These are phyloP conservation scores for Microsporum ferrugineum DNA, from an alignment of 2,329 filamentous ascomycete genomes.

Conservation along the genomic window DNA sequence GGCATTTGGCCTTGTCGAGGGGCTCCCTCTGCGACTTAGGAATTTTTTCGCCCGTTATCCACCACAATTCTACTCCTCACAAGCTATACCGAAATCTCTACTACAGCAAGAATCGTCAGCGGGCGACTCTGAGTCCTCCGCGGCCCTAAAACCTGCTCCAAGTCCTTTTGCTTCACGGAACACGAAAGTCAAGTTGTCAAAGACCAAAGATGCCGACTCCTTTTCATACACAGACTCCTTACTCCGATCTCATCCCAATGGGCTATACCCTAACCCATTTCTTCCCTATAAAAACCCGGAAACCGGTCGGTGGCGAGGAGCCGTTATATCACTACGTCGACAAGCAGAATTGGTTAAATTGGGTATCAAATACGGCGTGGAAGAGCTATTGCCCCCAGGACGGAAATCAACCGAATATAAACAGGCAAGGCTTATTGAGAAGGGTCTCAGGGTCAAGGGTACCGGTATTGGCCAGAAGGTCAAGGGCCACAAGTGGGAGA, in stretches of 20 bases:
- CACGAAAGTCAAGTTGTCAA: constrained; percentile 28
- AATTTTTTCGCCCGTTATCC: constrained; percentile 87
- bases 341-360: constrained; percentile 79
- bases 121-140: constrained; percentile 27
- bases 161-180: constrained; percentile 33
- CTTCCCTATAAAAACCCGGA: constrained; percentile 61
- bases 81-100: constrained; percentile 18
- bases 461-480: constrained; percentile 86
- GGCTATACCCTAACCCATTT: constrained; percentile 60
- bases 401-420: constrained; percentile 59
- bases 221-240: constrained; percentile 25
- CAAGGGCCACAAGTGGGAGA: constrained; percentile 91
- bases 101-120: constrained; percentile 35
- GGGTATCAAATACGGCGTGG: constrained; percentile 64
- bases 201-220: constrained; percentile 23
- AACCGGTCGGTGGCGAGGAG: constrained; percentile 74
- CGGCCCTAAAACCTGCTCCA: constrained; percentile 14
- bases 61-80: constrained; percentile 44
- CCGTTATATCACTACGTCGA: constrained; percentile 68
- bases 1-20: constrained; percentile 45
- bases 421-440: constrained; percentile 61
- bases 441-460: constrained; percentile 75
- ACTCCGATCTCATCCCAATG: constrained; percentile 33
- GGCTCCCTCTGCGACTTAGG: constrained; percentile 64
- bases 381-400: constrained; percentile 66